Evolutionary conservation across 345 rosid genomes (phyloP), one percentile per base, ranked within the genome.

Genomic region (Sisymbrium irio): DNA sequence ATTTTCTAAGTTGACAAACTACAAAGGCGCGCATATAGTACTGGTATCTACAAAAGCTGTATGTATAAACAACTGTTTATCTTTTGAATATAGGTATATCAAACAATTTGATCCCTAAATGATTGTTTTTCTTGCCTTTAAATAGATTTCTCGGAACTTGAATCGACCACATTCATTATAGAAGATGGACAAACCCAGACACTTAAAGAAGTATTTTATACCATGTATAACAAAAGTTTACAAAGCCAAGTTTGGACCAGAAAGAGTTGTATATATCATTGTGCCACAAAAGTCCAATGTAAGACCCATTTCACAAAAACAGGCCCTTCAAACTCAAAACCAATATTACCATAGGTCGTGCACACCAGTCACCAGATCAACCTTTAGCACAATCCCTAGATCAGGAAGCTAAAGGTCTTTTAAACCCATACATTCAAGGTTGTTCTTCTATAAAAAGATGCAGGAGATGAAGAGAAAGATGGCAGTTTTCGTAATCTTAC

Each of bases 111-210:
- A 11, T 39, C n/a, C 59, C 39, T 15, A 10, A 4, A 25, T 71
- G 20, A 25, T 17, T 49, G 20, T n/a, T 37, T 61, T 13, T 36
- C 1, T n/a, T 37, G 41, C 41, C 45, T 46, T 14, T 57, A 6
- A 2, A 47, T 27, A 20, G 30, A 30, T 41, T 51, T 62, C 63
- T 72, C 2, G 70, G 70, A 63, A 72, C 69, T 72, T 72, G 76
- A 63, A 53, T 51, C 46, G 32, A 35, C 55, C 41, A 62, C 69
- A 62, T 62, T 62, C 76, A 62, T 51, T 62, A 53, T 12, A 28
- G 54, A 62, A 8, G 54, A 62, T 62, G 69, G 76, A 39, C 51
- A 49, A 49, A 72, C 55, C 37, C 65, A 40, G 49, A 37, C 67
- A 62, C 53, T 71, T 61, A 3, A 36, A 12, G 10, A 50, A 28